Evolutionary conservation across 2,329 filamentous ascomycete genomes (phyloP).

Genomic region (Orbilia quercus): DNA sequence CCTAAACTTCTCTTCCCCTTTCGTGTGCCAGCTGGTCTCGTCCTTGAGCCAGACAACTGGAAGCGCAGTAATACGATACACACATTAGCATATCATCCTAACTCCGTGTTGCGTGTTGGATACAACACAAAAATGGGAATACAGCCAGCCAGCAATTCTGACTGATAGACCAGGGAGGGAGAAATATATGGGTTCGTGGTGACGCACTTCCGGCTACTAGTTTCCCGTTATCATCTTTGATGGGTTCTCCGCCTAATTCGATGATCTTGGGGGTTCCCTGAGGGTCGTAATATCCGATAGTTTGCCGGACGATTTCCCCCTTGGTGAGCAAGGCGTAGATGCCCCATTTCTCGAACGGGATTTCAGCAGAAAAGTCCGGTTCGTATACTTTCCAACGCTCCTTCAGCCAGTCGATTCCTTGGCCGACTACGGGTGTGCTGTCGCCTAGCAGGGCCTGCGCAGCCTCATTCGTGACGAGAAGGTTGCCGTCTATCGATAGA

Average conservation of each 20-base stretch:
- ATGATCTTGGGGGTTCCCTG: constrained; percentile 42
- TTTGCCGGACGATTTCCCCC: constrained; percentile 47
- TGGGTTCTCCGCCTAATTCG: constrained; percentile 52
- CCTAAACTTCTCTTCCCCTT: constrained; percentile 51
- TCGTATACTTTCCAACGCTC: constrained; percentile 55
- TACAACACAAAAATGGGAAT: constrained; percentile 39
- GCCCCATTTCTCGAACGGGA: constrained; percentile 55
- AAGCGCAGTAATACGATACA: neutral
- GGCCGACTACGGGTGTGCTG: constrained; percentile 48
- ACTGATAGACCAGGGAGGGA: neutral
- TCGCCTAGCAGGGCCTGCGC: constrained; percentile 47
- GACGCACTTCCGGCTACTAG: constrained; percentile 53
- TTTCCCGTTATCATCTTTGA: constrained; percentile 44
- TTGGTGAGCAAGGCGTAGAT: constrained; percentile 49
- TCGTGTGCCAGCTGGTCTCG: constrained; percentile 50
- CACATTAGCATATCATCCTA: constrained; percentile 11
- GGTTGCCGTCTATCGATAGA: constrained; percentile 48
- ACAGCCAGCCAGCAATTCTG: constrained; percentile 14
- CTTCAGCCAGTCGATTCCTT: constrained; percentile 52
- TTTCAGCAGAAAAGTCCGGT: constrained; percentile 52
- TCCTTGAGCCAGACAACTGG: constrained; percentile 56
- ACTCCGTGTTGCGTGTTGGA: constrained; percentile 39
- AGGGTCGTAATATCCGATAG: constrained; percentile 47
- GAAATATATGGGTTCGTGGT: neutral
- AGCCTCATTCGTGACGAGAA: constrained; percentile 53